Conservation (phyloP, 345 rosid genomes). For the Syzygium grande region DNA sequence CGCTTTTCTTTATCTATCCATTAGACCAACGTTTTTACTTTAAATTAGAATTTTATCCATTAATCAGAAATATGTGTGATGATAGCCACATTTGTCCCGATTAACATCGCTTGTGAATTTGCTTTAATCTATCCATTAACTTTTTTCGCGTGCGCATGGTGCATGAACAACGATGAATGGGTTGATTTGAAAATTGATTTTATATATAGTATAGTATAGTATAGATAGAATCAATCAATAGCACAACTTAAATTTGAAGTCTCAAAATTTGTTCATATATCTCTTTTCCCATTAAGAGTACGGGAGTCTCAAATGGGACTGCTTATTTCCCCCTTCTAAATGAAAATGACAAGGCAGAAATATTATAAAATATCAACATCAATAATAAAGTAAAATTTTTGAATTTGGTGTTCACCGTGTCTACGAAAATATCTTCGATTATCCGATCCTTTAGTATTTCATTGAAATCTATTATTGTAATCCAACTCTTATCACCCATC, state of each 20-base stretch:
- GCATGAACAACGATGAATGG: too few relatives aligned
- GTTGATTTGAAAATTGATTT: not conserved
- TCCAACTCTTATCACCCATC: not conserved
- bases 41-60: too few relatives aligned
- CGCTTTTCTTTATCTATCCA: too few relatives aligned
- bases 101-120: too few relatives aligned
- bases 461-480: not conserved
- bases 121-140: too few relatives aligned
- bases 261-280: not conserved
- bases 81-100: too few relatives aligned
- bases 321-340: not conserved
- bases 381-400: not conserved
- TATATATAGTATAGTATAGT: not conserved
- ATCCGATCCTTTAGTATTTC: not conserved
- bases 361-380: not conserved
- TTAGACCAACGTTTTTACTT: too few relatives aligned
- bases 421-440: not conserved
- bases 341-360: not conserved
- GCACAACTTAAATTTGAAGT: not conserved
- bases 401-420: not conserved
- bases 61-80: too few relatives aligned
- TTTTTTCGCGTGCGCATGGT: too few relatives aligned
- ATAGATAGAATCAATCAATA: not conserved
- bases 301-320: not conserved
- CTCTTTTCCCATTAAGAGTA: not conserved